Base-by-base conservation (phyloP, 768 basidiomycete genomes). In the Suillus fuscotomentosus region DNA sequence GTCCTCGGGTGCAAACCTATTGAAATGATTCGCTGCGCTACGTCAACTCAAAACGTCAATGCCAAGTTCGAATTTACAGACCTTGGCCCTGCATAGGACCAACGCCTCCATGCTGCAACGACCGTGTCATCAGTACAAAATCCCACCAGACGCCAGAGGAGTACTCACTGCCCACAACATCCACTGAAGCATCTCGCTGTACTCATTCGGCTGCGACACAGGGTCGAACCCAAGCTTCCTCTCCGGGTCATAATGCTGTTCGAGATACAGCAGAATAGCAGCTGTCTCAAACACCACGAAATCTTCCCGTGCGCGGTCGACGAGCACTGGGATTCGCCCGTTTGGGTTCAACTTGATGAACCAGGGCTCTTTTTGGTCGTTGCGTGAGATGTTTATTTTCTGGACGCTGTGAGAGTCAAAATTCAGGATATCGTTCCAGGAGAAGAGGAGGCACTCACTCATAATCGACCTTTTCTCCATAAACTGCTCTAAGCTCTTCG, bases 401-500 rank as follows among this genome's bases (percentile, higher is more conserved):
- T 73, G 54, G 56, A 63, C 43, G 31, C 66, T 67, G 8, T 50
- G 6, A 7, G 22, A 24, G 13, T 48, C 2, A 14, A 2, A 15
- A 50, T 48, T 11, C 0, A 3, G 22, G 43, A 45, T 42, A 42
- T 17, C 4, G 45, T 22, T n/a, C n/a, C n/a, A 22, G 22, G 47
- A 48, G n/a, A 5, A 22, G 42, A 42, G 31, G 31, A 5, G 31
- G 31, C 31, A 31, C 5, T 31, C 31, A 31, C 31, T 31, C 31
- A 31, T 31, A 31, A 31, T 31, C 31, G 31, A 31, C 67, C 11
- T 60, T 64, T 13, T 41, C 20, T 17, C 79, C 80, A 61, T 82
- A 81, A 4, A 73, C 72, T 0, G 72, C 68, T 66, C 81, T 80
- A 51, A 90, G 83, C 70, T 90, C 89, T 70, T 89, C 88, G n/a